These are phyloP conservation scores for Oryza punctata DNA, from an alignment of 176 grass and related monocot genomes.

Conservation along the genomic window DNA sequence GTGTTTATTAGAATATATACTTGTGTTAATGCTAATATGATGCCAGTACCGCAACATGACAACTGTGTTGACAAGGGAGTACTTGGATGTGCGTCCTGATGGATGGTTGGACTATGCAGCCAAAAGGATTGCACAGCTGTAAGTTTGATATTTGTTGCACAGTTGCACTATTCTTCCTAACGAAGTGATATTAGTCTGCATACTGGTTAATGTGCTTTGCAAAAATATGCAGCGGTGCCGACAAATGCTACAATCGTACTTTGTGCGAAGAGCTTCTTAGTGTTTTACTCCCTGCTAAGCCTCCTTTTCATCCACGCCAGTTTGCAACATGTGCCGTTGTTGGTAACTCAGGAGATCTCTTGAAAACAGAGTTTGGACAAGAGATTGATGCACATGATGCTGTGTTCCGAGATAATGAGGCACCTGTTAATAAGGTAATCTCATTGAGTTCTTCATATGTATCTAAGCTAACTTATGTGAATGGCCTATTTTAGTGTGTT, in stretches of 20 bases:
- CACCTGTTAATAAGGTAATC: conserved; percentile 91
- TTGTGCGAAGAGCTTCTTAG: conserved; percentile 94
- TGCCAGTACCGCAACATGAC: conserved; percentile 95
- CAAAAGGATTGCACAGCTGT: conserved; percentile 96
- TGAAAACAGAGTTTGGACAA: conserved; percentile 94
- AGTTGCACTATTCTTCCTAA: not conserved
- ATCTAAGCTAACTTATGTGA: not conserved
- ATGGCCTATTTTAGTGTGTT: not conserved
- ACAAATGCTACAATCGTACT: conserved; percentile 92
- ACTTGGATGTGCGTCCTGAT: conserved; percentile 88
- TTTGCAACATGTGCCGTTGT: conserved; percentile 90
- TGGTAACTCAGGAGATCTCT: conserved; percentile 95
- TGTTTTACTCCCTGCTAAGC: conserved; percentile 79
- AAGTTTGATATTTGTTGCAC: conserved; percentile 40
- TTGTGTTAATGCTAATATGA: conserved; percentile 32
- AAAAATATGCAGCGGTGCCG: conserved; percentile 64
- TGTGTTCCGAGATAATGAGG: conserved; percentile 95
- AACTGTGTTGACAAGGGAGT: conserved; percentile 97
- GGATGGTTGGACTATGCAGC: conserved; percentile 94
- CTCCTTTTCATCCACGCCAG: conserved; percentile 91
- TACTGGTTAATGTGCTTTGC: conserved; percentile 16
- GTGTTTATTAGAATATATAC: conserved; percentile 12
- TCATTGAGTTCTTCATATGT: conserved; percentile 23
- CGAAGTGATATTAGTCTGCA: not conserved
- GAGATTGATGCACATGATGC: conserved; percentile 97